Evolutionary conservation across 2,329 filamentous ascomycete species (phyloP), one percentile per base, ranked within the genome.

Genomic region (Trichophyton benhamiae): DNA sequence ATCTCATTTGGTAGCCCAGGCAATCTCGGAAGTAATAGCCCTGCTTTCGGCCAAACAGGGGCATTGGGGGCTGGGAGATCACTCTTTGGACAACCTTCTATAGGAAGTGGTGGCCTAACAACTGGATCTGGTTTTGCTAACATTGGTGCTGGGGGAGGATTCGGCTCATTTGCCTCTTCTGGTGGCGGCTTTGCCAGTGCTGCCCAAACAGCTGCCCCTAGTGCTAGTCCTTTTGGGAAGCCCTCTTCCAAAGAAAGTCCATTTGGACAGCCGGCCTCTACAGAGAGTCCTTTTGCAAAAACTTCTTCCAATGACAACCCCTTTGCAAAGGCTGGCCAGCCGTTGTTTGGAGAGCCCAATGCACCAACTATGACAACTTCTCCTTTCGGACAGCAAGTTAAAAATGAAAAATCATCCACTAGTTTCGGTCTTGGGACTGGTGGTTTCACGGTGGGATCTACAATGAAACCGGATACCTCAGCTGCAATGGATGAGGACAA

Each of bases 401-500:
- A 6, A 44, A 44, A 17, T 30, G 64, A 62, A 3, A 68, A 68
- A 42, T 59, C 70, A 22, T 71, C 70, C 59, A 68, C 67, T 33
- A 59, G 67, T 0, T 74, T 75, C 59, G 72, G 70, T 3, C 48
- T 68, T 27, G 65, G 67, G 6, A 58, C 66, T 13, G 62, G 67
- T 62, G 68, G 68, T n/a, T 80, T 80, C 65, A 70, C 68, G 6
- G 65, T 79, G 22, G 74, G 73, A 1, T 76, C 78, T 25, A 72
- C 72, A 9, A 78, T 79, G 63, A 77, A 77, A 65, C 69, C 68
- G 2, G 77, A 79, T 62, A 72, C 69, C 7, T 72, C 71, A 13
- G 72, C 74, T 60, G 70, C 66, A 27, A 72, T 72, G 62, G 76
- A 78, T 67, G 67, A 65, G 2, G 68, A 71, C n/a, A 76, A 75